Evolutionary conservation across 306 rosid species (phyloP).

Genomic region (Vigna angularis): DNA sequence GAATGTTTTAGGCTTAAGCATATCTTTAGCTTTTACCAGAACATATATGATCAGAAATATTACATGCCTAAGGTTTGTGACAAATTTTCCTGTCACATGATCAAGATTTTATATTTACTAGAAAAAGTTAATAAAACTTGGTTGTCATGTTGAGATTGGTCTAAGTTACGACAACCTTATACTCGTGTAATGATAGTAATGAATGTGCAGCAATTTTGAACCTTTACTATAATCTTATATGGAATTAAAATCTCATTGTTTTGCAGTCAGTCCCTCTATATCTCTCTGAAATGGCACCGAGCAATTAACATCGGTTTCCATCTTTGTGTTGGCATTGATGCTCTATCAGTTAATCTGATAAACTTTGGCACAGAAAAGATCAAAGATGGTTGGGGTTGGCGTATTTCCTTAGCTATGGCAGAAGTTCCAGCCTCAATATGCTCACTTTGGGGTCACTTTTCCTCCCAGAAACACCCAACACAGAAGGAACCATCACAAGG

Average conservation of each 20-base stretch:
- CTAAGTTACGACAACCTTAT: too few species aligned
- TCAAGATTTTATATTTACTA: too few species aligned
- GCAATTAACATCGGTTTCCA: slow-evolving; percentile 65
- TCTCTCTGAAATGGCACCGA: slow-evolving; percentile 62
- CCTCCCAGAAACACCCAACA: slow-evolving; percentile 47
- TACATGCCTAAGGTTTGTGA: too few species aligned
- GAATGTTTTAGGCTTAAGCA: too few species aligned
- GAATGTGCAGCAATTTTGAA: too few species aligned
- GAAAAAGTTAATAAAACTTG: too few species aligned
- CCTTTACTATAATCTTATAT: too few species aligned
- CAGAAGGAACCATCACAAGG: slow-evolving; percentile 34
- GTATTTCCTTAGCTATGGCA: slow-evolving; percentile 48
- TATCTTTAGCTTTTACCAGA: too few species aligned
- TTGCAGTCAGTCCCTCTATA: slow-evolving; percentile 58
- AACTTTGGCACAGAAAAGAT: slow-evolving; percentile 45
- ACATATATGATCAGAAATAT: too few species aligned
- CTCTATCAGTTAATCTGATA: slow-evolving; percentile 38
- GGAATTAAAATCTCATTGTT: neutral
- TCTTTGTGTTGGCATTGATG: slow-evolving; percentile 44
- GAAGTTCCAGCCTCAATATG: slow-evolving; percentile 45
- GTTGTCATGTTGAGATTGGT: too few species aligned
- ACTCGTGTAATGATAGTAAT: too few species aligned
- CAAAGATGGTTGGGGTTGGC: slow-evolving; percentile 45
- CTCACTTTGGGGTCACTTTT: slow-evolving; percentile 40
- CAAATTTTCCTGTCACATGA: too few species aligned